A percentile compares a stretch with the other conserved stretches of the same genome.
Evolutionary conservation across 2,329 filamentous ascomycete species (phyloP).

Genomic region (Aspergillus persii): DNA sequence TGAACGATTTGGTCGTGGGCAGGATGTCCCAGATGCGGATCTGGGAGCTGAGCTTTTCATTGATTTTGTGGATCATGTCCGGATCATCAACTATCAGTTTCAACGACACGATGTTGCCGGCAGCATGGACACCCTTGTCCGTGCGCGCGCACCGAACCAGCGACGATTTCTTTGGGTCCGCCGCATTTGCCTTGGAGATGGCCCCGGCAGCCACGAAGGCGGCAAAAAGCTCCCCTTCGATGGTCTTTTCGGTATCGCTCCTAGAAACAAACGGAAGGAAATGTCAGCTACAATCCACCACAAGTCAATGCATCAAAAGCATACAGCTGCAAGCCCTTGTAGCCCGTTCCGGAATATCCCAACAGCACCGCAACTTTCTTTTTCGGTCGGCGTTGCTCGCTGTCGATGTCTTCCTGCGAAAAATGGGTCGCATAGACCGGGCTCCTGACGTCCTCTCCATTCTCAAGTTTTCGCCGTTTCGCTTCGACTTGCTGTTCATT

Average conservation of each 20-base stretch:
- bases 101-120: slow-evolving; percentile 89
- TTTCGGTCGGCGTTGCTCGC: slow-evolving; percentile 85
- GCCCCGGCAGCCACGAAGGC: slow-evolving; percentile 89
- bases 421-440: slow-evolving; percentile 59
- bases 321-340: slow-evolving; percentile 91
- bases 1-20: slow-evolving; percentile 85
- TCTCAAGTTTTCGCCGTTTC: slow-evolving; percentile 57
- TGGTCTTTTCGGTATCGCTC: slow-evolving; percentile 73
- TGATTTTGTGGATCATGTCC: slow-evolving; percentile 87
- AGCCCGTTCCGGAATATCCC: slow-evolving; percentile 93
- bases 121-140: slow-evolving; percentile 95
- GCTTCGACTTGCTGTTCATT: slow-evolving; percentile 50
- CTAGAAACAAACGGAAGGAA: slow-evolving; percentile 23
- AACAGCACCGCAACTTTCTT: slow-evolving; percentile 94
- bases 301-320: slow-evolving; percentile 4
- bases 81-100: slow-evolving; percentile 94
- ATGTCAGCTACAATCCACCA: neutral
- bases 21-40: slow-evolving; percentile 95
- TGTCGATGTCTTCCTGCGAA: slow-evolving; percentile 78
- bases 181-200: slow-evolving; percentile 93
- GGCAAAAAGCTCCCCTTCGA: slow-evolving; percentile 90
- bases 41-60: slow-evolving; percentile 76
- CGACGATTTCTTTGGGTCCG: slow-evolving; percentile 94
- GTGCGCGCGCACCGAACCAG: slow-evolving; percentile 91
- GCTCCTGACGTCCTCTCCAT: slow-evolving; percentile 39